Conservation (phyloP, 2,329 filamentous ascomycete genomes). For the Macrophomina tecta region DNA sequence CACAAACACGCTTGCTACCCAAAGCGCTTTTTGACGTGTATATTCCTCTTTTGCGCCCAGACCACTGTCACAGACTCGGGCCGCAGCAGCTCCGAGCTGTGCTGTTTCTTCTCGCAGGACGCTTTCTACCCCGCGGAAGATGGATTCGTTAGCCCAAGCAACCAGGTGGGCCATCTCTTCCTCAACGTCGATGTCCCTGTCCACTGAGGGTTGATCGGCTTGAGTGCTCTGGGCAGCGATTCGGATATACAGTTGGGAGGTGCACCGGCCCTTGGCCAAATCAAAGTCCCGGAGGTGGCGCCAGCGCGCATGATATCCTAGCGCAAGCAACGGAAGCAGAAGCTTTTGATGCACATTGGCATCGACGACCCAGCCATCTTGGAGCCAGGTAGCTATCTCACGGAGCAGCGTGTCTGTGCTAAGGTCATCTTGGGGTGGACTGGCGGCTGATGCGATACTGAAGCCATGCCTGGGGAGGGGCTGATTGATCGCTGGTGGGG, state of each 20-base stretch:
- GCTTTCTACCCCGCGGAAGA: constrained; percentile 11
- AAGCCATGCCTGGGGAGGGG: background rate
- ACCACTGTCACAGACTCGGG: background rate
- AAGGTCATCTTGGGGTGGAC: background rate
- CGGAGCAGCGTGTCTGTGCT: background rate
- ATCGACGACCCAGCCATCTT: constrained; percentile 10
- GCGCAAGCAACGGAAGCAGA: constrained; percentile 3
- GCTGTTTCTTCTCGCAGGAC: constrained; percentile 11
- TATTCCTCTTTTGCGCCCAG: background rate
- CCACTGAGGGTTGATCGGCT: background rate
- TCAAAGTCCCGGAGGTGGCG: background rate
- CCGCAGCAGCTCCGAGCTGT: constrained; percentile 1
- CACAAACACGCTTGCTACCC: constrained; percentile 15
- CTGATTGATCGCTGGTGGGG: background rate
- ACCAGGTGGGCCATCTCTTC: constrained; percentile 16
- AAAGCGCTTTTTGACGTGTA: background rate
- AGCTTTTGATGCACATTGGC: constrained; percentile 10
- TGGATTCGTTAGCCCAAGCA: constrained; percentile 12
- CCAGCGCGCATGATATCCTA: constrained; percentile 1
- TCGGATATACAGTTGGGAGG: constrained; percentile 1
- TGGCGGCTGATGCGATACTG: background rate
- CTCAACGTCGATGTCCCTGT: background rate
- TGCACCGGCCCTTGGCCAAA: constrained; percentile 9
- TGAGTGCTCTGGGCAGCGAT: background rate
- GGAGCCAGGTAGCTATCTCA: constrained; percentile 16